A percentile compares a stretch with the other conserved stretches of the same genome.
phyloP scores from a whole-genome alignment of 2,329 filamentous ascomycete species.

The Trichoderma endophyticum region DNA sequence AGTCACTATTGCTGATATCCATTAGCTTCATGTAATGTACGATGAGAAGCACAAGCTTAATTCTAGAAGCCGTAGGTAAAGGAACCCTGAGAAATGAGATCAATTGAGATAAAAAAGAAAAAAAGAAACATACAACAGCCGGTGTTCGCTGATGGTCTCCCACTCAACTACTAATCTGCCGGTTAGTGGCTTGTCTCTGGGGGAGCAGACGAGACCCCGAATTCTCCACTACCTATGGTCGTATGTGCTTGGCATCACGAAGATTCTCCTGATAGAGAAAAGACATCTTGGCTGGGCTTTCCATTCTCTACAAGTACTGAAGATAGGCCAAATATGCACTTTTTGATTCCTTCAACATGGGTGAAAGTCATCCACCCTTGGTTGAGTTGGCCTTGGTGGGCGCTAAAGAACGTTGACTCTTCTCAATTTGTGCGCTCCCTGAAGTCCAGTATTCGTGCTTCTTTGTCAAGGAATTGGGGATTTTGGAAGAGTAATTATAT shows the following conservation, averaged over 20 bases:
- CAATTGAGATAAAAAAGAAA: background rate
- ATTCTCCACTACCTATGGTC: background rate
- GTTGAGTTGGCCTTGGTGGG: too few relatives aligned
- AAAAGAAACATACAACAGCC: background rate
- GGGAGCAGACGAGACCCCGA: background rate
- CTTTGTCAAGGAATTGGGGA: too few relatives aligned
- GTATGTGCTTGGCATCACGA: background rate
- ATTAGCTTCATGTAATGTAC: too few relatives aligned
- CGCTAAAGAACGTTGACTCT: too few relatives aligned
- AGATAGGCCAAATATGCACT: too few relatives aligned
- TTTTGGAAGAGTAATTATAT: too few relatives aligned
- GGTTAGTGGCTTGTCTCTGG: background rate
- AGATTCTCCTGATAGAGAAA: background rate
- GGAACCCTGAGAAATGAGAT: background rate
- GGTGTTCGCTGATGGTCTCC: background rate
- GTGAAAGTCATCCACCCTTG: too few relatives aligned
- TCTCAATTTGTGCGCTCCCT: too few relatives aligned
- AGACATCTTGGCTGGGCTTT: background rate
- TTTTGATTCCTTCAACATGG: too few relatives aligned
- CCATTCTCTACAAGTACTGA: background rate
- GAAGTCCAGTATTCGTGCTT: too few relatives aligned
- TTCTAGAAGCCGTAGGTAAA: background rate
- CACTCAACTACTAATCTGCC: background rate
- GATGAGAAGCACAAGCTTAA: background rate
- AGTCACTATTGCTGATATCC: too few relatives aligned